phyloP scores from a whole-genome alignment of 352 stramenopile species.

The Globisporangium canariense region DNA sequence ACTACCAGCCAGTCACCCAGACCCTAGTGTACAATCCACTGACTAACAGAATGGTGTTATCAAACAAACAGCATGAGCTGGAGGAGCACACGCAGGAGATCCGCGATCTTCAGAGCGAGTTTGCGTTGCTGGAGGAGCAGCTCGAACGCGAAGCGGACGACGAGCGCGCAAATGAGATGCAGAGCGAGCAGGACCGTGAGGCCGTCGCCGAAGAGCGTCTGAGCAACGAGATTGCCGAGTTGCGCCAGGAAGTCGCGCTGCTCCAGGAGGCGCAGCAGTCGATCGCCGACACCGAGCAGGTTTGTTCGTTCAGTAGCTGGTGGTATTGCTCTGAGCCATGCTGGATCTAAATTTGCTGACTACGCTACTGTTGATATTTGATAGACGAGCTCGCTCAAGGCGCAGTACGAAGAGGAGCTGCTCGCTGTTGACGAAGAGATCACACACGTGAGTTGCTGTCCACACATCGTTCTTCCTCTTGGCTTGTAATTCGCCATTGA shows the following conservation, averaged over 20 bases:
- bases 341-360: not conserved
- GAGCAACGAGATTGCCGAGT: constrained; percentile 41
- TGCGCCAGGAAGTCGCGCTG: constrained; percentile 60
- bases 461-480: not conserved
- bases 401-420: constrained; percentile 63
- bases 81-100: constrained; percentile 47
- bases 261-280: constrained; percentile 48
- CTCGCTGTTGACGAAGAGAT: constrained; percentile 59
- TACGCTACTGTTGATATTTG: not conserved
- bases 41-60: not conserved
- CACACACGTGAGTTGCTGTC: constrained; percentile 30
- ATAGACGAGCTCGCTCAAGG: constrained; percentile 55
- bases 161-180: constrained; percentile 12
- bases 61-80: constrained; percentile 24
- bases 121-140: constrained; percentile 30
- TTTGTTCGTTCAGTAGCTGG: constrained; percentile 17
- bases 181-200: constrained; percentile 32
- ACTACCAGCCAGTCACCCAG: not conserved
- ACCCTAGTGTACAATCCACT: not conserved
- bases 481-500: not conserved
- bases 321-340: not conserved
- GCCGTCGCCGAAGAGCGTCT: constrained; percentile 36
- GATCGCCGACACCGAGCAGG: constrained; percentile 42
- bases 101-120: constrained; percentile 48
- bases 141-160: constrained; percentile 34